Evolutionary conservation across 331 rosid genomes (phyloP).

Genomic region (Pyracantha coccinea): DNA sequence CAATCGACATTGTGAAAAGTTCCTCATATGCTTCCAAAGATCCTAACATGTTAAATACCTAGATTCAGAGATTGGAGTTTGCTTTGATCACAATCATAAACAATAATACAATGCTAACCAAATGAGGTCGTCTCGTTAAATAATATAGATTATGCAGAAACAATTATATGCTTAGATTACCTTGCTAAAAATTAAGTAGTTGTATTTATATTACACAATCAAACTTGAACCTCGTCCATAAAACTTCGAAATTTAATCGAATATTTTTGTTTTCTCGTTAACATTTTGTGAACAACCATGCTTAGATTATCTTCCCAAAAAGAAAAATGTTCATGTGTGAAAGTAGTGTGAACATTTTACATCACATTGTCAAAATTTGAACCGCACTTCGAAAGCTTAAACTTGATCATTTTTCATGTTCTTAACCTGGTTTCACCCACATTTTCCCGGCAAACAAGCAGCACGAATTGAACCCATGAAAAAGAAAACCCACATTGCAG

Average conservation of each 20-base stretch:
- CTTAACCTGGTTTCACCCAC: background rate
- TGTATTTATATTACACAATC: background rate
- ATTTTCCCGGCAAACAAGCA: background rate
- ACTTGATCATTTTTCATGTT: background rate
- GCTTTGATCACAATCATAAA: too few relatives aligned
- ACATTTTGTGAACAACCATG: background rate
- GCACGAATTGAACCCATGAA: background rate
- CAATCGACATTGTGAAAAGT: background rate
- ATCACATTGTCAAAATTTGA: background rate
- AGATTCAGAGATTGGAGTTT: too few relatives aligned
- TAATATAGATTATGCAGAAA: background rate
- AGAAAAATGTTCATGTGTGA: background rate
- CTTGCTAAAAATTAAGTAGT: background rate
- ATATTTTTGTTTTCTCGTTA: background rate
- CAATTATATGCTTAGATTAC: background rate
- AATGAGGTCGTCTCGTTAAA: too few relatives aligned
- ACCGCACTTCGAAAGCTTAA: background rate
- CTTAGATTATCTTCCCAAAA: background rate
- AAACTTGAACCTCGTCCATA: background rate
- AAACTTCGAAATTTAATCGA: background rate
- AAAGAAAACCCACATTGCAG: background rate
- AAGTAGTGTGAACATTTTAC: background rate
- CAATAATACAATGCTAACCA: too few relatives aligned
- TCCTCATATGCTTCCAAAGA: too few relatives aligned
- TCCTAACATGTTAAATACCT: too few relatives aligned